phyloP scores from a whole-genome alignment of 257 asterid genomes.

The Fraxinus excelsior region DNA sequence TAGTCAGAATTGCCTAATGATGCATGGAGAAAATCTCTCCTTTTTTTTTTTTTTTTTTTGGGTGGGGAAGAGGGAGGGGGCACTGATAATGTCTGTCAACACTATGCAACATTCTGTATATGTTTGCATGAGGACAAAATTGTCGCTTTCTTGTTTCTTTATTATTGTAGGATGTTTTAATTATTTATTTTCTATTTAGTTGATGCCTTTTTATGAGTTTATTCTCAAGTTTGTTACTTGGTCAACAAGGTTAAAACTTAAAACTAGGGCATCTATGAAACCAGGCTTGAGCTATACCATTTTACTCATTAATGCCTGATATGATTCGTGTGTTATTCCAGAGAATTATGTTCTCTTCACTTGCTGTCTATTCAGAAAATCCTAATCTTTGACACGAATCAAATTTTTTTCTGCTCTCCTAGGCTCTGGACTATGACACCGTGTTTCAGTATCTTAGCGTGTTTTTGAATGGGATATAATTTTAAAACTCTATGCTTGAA shows the following conservation, averaged over 20 bases:
- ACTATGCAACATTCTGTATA: no score
- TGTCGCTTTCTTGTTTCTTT: not conserved
- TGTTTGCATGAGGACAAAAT: not conserved
- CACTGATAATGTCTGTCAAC: no score
- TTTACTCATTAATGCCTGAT: not conserved
- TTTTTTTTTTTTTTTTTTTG: no score
- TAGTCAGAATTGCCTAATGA: no score
- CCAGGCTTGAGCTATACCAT: no score
- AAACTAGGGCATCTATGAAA: no score
- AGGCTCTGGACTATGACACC: not conserved
- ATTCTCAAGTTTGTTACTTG: no score
- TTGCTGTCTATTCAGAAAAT: not conserved
- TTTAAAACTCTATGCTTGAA: not conserved
- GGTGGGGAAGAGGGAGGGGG: no score
- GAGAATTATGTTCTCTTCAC: not conserved
- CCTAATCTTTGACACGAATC: not conserved
- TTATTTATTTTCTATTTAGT: not conserved
- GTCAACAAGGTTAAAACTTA: no score
- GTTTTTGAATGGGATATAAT: not conserved
- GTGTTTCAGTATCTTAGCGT: not conserved
- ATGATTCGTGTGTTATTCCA: not conserved
- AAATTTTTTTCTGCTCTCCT: not conserved
- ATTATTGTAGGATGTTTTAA: not conserved
- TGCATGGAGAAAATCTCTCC: no score
- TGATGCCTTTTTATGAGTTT: no score